These are phyloP conservation scores for Laguncularia racemosa DNA, from an alignment of 345 rosid genomes.

Conservation along the genomic window DNA sequence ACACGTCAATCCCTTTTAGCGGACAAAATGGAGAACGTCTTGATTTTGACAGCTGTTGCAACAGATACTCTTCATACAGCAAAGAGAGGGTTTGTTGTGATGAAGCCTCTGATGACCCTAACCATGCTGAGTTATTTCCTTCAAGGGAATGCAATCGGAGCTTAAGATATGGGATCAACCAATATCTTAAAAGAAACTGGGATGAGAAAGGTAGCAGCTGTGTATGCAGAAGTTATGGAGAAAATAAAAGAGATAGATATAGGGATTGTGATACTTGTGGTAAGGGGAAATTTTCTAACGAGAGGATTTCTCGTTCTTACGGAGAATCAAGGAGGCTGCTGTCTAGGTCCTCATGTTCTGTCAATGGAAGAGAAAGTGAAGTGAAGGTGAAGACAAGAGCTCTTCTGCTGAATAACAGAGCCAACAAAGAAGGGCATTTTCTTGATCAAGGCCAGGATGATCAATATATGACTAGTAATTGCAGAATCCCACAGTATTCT, in stretches of 20 bases:
- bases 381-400: slow-evolving; percentile 23
- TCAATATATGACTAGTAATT: not conserved
- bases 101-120: slow-evolving; percentile 14
- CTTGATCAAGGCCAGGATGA: slow-evolving; percentile 18
- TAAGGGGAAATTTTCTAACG: slow-evolving; percentile 13
- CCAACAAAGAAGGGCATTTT: slow-evolving; percentile 16
- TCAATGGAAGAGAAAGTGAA: slow-evolving; percentile 15
- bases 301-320: slow-evolving; percentile 17
- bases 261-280: slow-evolving; percentile 14
- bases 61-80: slow-evolving; percentile 17
- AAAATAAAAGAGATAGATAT: slow-evolving; percentile 16
- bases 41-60: slow-evolving; percentile 17
- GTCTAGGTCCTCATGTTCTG: slow-evolving; percentile 16
- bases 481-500: too few species aligned
- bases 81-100: slow-evolving; percentile 14
- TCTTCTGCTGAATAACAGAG: slow-evolving; percentile 16
- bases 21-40: slow-evolving; percentile 20
- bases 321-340: slow-evolving; percentile 18
- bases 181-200: slow-evolving; percentile 16
- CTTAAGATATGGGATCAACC: slow-evolving; percentile 24
- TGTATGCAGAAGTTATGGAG: slow-evolving; percentile 16
- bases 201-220: slow-evolving; percentile 17
- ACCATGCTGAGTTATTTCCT: not conserved
- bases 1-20: slow-evolving; percentile 17
- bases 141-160: slow-evolving; percentile 13